phyloP scores from a whole-genome alignment of 1,284 basidiomycete species.

The Fistulinella cinereoalba region DNA sequence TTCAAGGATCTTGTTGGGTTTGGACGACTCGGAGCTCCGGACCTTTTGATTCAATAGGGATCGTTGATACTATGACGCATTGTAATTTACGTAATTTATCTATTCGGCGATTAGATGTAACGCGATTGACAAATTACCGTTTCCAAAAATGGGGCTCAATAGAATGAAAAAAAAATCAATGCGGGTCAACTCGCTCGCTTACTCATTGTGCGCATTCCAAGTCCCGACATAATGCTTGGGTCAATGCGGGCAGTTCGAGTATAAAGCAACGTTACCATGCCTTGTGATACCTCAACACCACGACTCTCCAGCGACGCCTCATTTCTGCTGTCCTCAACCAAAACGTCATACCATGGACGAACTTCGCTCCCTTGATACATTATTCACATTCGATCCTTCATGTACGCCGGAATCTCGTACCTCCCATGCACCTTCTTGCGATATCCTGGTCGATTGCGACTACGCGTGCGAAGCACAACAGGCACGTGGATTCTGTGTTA shows the following conservation, averaged over 20 bases:
- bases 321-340: background rate
- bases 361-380: background rate
- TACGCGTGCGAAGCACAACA: background rate
- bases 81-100: too few species aligned
- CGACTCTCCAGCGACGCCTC: background rate
- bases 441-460: slow-evolving; percentile 1
- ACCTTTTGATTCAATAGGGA: too few species aligned
- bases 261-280: background rate
- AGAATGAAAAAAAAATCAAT: background rate
- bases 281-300: background rate
- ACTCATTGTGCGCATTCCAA: background rate
- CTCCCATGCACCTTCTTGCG: background rate
- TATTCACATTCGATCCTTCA: background rate
- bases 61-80: too few species aligned
- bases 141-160: slow-evolving; percentile 10
- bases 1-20: too few species aligned
- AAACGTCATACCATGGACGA: slow-evolving; percentile 12
- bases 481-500: slow-evolving; percentile 2
- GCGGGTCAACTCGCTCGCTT: background rate
- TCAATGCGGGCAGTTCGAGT: background rate
- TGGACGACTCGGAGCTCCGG: too few species aligned
- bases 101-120: background rate
- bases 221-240: background rate
- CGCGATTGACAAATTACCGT: background rate
- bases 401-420: background rate